Evolutionary conservation across 1,139 yeast species (phyloP), one percentile per base, ranked within the genome.

Genomic region (Lodderomyces oxycetoniae): DNA sequence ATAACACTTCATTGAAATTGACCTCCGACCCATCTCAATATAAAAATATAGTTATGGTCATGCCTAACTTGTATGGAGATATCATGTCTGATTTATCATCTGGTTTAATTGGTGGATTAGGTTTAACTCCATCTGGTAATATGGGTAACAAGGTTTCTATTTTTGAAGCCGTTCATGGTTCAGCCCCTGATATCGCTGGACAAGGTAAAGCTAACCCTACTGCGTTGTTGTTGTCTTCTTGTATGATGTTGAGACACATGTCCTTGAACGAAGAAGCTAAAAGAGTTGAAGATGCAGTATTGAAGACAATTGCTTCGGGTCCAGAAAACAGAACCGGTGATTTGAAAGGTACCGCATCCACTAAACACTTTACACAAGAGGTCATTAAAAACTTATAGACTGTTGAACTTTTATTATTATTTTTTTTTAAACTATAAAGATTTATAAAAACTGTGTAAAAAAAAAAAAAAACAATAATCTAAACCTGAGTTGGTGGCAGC

Each of bases 181-280:
- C 96, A 41, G 97, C 96, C 46, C 97, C 96, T 49, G 97, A 89
- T 63, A 89, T 89, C 57, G 96, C 96, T 45, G 96, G 96, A 58
- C 87, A 89, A 76, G 93, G 95, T 59, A 78, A 85, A 62, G 98
- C 98, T 47, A 91, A 91, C 79, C 98, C 98, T 69, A 91, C 97
- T 45, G 98, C 98, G 43, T 70, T 91, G 60, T 74, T 91, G 61
- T 77, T 91, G 61, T 87, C 96, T 33, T 89, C 97, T 35, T 88
- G 88, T 58, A 89, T 91, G 96, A 89, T 91, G 97, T 82, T 91
- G 76, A 85, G 95, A 74, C 97, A 91, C 74, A 88, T 91, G 97
- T 81, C 86, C 37, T 77, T 91, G 63, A 72, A 75, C 61, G 68
- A 72, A 30, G 76, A 81, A 52, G 97, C 96, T 52, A 82, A 76